phyloP scores from a whole-genome alignment of 2,329 filamentous ascomycete species.

The Alternaria sp. region DNA sequence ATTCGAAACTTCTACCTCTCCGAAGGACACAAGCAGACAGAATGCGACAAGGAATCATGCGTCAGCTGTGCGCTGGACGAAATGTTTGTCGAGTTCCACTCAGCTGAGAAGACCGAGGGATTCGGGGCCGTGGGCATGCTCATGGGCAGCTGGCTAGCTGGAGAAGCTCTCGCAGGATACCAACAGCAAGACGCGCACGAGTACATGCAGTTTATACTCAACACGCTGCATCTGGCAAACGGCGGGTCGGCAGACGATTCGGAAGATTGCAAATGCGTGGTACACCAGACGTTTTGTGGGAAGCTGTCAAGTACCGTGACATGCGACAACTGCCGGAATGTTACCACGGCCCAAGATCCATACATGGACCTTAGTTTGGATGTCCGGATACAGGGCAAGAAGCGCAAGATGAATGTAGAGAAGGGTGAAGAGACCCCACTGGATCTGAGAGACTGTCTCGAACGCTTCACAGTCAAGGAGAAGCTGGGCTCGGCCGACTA shows the following conservation, averaged over 20 bases:
- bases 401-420: slow-evolving; percentile 61
- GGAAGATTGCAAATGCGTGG: slow-evolving; percentile 79
- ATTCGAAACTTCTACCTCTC: slow-evolving; percentile 91
- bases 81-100: slow-evolving; percentile 71
- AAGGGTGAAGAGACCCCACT: slow-evolving; percentile 46
- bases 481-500: slow-evolving; percentile 80
- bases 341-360: slow-evolving; percentile 83
- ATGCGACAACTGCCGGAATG: slow-evolving; percentile 85
- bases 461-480: slow-evolving; percentile 87
- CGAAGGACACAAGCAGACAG: slow-evolving; percentile 82
- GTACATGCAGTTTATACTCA: slow-evolving; percentile 94
- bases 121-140: slow-evolving; percentile 92
- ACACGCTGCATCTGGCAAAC: slow-evolving; percentile 85
- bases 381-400: slow-evolving; percentile 78
- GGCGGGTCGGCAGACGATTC: slow-evolving; percentile 61
- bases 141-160: slow-evolving; percentile 88
- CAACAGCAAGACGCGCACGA: slow-evolving; percentile 97
- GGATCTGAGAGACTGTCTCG: slow-evolving; percentile 70
- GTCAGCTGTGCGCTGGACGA: slow-evolving; percentile 69
- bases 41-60: slow-evolving; percentile 70
- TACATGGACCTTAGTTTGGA: slow-evolving; percentile 92
- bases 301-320: slow-evolving; percentile 90
- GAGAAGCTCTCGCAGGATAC: slow-evolving; percentile 76
- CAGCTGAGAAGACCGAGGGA: slow-evolving; percentile 82
- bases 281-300: slow-evolving; percentile 94